Evolutionary conservation across 176 grass and related monocot species (phyloP), one percentile per base, ranked within the genome.

Genomic region (Stipa capillata): DNA sequence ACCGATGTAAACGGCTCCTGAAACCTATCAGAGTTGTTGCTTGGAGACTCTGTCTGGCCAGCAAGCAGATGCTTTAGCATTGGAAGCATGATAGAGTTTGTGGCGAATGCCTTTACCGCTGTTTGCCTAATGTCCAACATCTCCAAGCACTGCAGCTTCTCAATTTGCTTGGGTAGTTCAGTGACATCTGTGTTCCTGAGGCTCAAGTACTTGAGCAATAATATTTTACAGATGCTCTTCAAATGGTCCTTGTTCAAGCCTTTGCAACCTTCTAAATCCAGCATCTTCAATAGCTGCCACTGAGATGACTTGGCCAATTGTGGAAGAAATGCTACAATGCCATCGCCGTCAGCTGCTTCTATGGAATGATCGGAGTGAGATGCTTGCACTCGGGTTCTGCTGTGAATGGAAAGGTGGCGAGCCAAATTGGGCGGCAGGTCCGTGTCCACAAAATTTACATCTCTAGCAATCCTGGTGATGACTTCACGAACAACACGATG

Each of bases 91-190:
- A 56, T 25, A 56, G 53, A 56, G 9, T 56, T 56, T 56, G 53
- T 56, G 17, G 69, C 14, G 8, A 81, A 10, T 33, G 27, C 13
- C 2, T 6, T 9, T n/a, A 81, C 7, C 3, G 34, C 13, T 6
- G 87, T 89, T 85, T 81, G 58, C 47, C 87, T 7, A 12, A 89
- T 60, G 20, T 69, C 82, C 7, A 89, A 5, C 13, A 57, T 89
- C 59, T 80, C 76, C 8, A 89, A 18, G 24, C 35, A 51, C 5
- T 7, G 18, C 49, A 51, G 8, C 18, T 7, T 51, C 16, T 51
- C 18, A 6, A n/a, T n/a, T 51, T 49, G 16, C 47, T 49, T 49
- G 1, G 47, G 47, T 17, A 49, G 16, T 20, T 49, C 16, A 17
- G 16, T 49, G 82, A 39, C 64, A 81, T 51, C 11, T 89, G 5